These are phyloP conservation scores for Triadica sebifera DNA, from an alignment of 345 rosid genomes.

Conservation along the genomic window DNA sequence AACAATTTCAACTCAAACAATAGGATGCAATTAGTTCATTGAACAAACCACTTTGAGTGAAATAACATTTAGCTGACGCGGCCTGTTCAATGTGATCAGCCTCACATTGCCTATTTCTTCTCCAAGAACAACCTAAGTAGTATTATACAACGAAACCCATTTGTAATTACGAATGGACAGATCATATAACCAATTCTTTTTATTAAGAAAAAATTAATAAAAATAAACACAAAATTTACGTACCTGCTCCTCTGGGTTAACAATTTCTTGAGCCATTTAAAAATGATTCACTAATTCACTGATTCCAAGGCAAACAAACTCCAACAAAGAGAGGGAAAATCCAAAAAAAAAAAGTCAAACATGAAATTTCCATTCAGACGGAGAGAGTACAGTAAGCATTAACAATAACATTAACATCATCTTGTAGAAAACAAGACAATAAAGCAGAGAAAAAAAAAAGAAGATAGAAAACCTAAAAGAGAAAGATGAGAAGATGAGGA, in stretches of 20 bases:
- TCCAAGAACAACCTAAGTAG: conserved; percentile 64
- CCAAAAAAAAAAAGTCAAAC: neutral
- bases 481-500: too few relatives aligned
- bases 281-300: conserved; percentile 11
- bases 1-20: neutral
- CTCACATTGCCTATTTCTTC: conserved; percentile 58
- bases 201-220: neutral
- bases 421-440: too few relatives aligned
- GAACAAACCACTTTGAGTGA: conserved; percentile 69
- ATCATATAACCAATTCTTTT: too few relatives aligned
- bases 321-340: neutral
- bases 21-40: neutral
- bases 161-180: neutral
- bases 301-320: conserved; percentile 17
- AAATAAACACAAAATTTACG: neutral
- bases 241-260: conserved; percentile 38
- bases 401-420: too few relatives aligned
- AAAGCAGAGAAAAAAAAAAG: too few relatives aligned
- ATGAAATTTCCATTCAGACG: too few relatives aligned
- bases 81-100: conserved; percentile 68
- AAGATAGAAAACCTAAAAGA: too few relatives aligned
- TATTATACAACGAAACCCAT: conserved; percentile 6
- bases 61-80: conserved; percentile 84
- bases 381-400: too few relatives aligned
- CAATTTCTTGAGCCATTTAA: conserved; percentile 39